Conservation (phyloP, 148 eudicot species). For the Rhododendron henanense region DNA sequence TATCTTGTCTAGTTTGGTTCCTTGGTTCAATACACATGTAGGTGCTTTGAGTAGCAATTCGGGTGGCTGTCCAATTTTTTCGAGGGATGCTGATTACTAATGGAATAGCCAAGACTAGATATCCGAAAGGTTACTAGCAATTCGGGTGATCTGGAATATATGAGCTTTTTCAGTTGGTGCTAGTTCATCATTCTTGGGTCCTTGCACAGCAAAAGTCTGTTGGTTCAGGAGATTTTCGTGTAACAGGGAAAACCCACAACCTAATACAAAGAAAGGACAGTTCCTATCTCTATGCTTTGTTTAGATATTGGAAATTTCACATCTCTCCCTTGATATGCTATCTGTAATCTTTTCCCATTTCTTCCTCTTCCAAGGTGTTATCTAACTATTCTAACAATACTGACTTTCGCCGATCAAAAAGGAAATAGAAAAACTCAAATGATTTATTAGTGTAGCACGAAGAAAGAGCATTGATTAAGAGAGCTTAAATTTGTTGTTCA, state of each 20-base stretch:
- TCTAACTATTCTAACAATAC: background rate
- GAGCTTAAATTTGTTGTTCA: background rate
- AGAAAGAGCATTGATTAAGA: background rate
- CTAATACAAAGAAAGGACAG: background rate
- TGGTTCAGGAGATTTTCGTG: background rate
- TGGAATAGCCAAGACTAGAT: background rate
- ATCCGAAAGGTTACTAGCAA: background rate
- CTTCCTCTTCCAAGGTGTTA: background rate
- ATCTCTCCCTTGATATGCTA: background rate
- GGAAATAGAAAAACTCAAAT: background rate
- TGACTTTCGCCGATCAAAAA: background rate
- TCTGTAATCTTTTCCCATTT: background rate
- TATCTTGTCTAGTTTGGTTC: background rate
- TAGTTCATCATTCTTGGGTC: background rate
- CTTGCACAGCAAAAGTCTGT: background rate
- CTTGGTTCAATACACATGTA: background rate
- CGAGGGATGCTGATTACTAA: background rate
- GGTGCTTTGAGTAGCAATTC: background rate
- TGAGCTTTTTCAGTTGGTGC: background rate
- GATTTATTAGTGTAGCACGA: background rate
- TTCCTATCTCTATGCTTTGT: no score
- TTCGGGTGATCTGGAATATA: background rate
- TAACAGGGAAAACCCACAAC: no score
- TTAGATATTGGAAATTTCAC: background rate
- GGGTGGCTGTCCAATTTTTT: background rate